phyloP scores from a whole-genome alignment of 2,329 filamentous ascomycete species.

The Lachnellula occidentalis region DNA sequence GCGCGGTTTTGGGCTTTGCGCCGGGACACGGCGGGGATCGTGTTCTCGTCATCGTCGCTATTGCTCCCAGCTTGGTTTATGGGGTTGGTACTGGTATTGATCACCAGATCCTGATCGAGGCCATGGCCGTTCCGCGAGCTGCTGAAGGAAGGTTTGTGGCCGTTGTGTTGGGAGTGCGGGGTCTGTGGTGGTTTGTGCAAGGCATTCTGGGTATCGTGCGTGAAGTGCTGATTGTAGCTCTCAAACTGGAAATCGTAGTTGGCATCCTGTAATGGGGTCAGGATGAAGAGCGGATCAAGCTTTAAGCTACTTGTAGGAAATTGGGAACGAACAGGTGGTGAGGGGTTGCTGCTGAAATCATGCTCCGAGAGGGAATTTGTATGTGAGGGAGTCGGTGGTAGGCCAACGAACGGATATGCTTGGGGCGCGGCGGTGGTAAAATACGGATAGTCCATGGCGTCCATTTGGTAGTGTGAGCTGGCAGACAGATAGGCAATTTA shows the following conservation, averaged over 20 bases:
- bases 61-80: slow-evolving; percentile 32
- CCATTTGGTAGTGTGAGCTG: neutral
- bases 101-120: slow-evolving; percentile 7
- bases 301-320: slow-evolving; percentile 6
- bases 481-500: too few species aligned
- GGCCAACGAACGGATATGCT: slow-evolving; percentile 43
- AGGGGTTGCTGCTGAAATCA: slow-evolving; percentile 39
- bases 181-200: slow-evolving; percentile 17
- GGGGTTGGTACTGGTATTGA: slow-evolving; percentile 22
- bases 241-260: slow-evolving; percentile 25
- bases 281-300: slow-evolving; percentile 20
- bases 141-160: slow-evolving; percentile 23
- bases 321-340: slow-evolving; percentile 32
- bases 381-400: slow-evolving; percentile 35
- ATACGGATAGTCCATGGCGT: slow-evolving; percentile 51
- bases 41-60: slow-evolving; percentile 43
- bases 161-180: slow-evolving; percentile 27
- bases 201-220: slow-evolving; percentile 16
- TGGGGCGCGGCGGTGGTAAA: slow-evolving; percentile 37
- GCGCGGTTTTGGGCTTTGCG: slow-evolving; percentile 68
- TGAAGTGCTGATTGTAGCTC: slow-evolving; percentile 24
- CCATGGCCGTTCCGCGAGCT: slow-evolving; percentile 18
- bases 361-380: slow-evolving; percentile 34
- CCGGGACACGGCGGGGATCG: slow-evolving; percentile 50
- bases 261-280: slow-evolving; percentile 29